A percentile compares a stretch with the other conserved stretches of the same genome.
Conservation (phyloP, 306 rosid genomes). For the Malus orientalis region DNA sequence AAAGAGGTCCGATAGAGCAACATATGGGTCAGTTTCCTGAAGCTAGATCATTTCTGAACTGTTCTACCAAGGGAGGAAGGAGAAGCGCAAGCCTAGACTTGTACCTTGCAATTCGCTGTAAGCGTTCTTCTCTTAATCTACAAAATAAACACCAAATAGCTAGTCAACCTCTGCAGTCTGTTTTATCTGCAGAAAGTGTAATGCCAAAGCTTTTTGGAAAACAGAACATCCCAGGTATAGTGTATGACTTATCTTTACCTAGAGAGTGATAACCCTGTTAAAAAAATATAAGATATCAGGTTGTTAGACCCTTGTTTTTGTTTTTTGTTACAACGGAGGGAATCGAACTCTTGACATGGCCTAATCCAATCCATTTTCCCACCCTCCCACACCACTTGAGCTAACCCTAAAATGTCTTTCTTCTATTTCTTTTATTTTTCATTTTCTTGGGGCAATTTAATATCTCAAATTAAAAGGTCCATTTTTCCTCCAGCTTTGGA, state of each 20-base stretch:
- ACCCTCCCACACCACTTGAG: neutral
- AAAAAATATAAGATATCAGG: neutral
- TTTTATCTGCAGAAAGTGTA: neutral
- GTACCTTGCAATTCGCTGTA: conserved; percentile 64
- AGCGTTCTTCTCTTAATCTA: conserved; percentile 73
- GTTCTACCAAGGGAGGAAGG: conserved; percentile 69
- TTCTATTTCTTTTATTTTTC: neutral
- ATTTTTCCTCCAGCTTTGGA: neutral
- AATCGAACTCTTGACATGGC: neutral
- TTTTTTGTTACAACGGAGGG: neutral
- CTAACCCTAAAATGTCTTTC: neutral
- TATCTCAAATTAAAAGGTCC: neutral
- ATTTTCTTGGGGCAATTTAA: neutral
- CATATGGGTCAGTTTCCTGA: conserved; percentile 40
- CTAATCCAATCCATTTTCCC: neutral
- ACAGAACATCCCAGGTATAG: neutral
- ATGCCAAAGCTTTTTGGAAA: neutral
- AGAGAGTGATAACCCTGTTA: neutral
- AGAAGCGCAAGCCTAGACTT: conserved; percentile 77
- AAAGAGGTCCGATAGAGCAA: neutral
- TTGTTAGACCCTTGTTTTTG: neutral
- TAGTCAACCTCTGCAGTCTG: neutral
- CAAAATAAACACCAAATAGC: conserved; percentile 9
- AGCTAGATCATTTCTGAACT: conserved; percentile 52
- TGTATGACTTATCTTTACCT: neutral